phyloP scores from a whole-genome alignment of 2,329 filamentous ascomycete genomes.

The Davidsoniella virescens region DNA sequence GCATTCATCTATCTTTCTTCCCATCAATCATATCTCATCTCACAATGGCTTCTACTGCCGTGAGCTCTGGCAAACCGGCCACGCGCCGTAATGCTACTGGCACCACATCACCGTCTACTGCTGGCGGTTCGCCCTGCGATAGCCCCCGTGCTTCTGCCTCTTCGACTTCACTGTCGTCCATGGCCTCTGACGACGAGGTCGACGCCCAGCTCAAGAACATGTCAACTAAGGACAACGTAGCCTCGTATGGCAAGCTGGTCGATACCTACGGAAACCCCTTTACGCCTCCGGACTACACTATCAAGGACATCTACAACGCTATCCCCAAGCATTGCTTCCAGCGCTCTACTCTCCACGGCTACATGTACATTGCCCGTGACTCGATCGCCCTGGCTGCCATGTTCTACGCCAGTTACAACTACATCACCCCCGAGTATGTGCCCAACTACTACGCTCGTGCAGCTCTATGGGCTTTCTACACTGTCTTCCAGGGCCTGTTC shows the following conservation, averaged over 20 bases:
- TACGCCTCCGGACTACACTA: constrained; percentile 83
- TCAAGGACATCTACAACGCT: constrained; percentile 92
- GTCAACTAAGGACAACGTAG: constrained; percentile 17
- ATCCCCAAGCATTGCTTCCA: constrained; percentile 97
- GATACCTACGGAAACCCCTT: constrained; percentile 95
- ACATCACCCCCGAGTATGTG: constrained; percentile 69
- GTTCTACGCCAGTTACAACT: constrained; percentile 81
- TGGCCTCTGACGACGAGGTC: constrained; percentile 45
- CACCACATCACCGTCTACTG: constrained; percentile 20
- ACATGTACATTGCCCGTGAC: constrained; percentile 76
- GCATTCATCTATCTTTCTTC: neutral
- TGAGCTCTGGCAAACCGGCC: constrained; percentile 7
- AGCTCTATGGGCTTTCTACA: constrained; percentile 48
- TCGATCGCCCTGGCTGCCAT: constrained; percentile 53
- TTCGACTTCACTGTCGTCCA: constrained; percentile 80
- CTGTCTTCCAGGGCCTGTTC: constrained; percentile 76
- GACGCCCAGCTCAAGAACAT: constrained; percentile 28
- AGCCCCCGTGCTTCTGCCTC: constrained; percentile 52
- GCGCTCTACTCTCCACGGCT: constrained; percentile 58
- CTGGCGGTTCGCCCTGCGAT: constrained; percentile 40
- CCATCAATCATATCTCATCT: neutral
- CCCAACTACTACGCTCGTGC: constrained; percentile 52
- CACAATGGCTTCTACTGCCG: constrained; percentile 13
- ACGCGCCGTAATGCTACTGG: constrained; percentile 17
- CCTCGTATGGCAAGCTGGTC: constrained; percentile 48